Evolutionary conservation across 2,329 filamentous ascomycete species (phyloP).

Genomic region (Colletotrichum sidae): DNA sequence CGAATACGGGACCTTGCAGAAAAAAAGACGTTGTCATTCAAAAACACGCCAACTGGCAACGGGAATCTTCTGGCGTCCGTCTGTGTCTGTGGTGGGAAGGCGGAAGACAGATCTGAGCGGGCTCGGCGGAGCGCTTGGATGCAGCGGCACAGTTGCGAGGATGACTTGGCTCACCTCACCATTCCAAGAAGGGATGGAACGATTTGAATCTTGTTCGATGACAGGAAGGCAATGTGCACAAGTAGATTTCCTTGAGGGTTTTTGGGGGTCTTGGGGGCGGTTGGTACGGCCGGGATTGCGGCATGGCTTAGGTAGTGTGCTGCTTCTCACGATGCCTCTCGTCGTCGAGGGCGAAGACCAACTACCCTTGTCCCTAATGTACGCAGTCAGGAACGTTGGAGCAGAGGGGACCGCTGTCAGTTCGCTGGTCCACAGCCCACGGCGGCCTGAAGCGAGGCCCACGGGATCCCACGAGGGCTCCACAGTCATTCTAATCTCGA

Average conservation of each 20-base stretch:
- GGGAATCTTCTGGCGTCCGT: background rate
- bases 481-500: constrained; percentile 20
- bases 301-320: background rate
- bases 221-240: background rate
- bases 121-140: constrained; percentile 28
- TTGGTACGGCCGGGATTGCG: constrained; percentile 9
- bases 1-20: constrained; percentile 26
- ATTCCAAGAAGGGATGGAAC: too few relatives aligned
- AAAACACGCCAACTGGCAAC: constrained; percentile 6
- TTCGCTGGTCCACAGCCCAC: background rate
- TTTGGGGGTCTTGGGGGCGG: constrained; percentile 9
- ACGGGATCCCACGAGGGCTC: constrained; percentile 14
- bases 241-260: background rate
- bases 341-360: too few relatives aligned
- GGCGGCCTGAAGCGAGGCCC: constrained; percentile 22
- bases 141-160: constrained; percentile 4
- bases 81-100: background rate
- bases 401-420: background rate
- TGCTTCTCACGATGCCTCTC: too few relatives aligned
- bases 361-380: too few relatives aligned
- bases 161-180: background rate
- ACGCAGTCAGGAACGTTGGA: too few relatives aligned
- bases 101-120: constrained; percentile 26
- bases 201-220: too few relatives aligned
- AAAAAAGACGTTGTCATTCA: constrained; percentile 10